Evolutionary conservation across 306 rosid genomes (phyloP).

Genomic region (Abrus precatorius): DNA sequence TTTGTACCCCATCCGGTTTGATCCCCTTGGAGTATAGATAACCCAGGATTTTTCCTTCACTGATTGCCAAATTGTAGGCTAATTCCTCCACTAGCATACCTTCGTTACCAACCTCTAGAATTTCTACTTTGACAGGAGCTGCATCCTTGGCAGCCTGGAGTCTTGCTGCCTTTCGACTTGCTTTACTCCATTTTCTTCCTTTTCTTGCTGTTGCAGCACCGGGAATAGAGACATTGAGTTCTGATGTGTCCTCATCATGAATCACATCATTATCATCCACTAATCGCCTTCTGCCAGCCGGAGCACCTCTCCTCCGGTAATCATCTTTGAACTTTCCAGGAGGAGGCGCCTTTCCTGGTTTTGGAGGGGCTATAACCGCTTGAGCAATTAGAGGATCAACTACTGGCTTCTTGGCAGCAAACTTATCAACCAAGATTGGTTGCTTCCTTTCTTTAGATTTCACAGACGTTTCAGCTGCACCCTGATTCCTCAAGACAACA

Average conservation of each 20-base stretch:
- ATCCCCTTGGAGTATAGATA: conserved; percentile 82
- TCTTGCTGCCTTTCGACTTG: conserved; percentile 95
- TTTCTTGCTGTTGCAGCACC: conserved; percentile 76
- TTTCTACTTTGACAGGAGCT: conserved; percentile 98
- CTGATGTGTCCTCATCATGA: conserved; percentile 74
- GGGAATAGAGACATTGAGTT: conserved; percentile 76
- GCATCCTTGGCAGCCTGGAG: conserved; percentile 97
- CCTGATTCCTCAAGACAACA: conserved; percentile 82
- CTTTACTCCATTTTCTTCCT: conserved; percentile 99
- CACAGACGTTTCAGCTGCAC: conserved; percentile 59
- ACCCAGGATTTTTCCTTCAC: conserved; percentile 94
- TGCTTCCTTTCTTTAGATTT: conserved; percentile 66
- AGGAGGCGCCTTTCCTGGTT: conserved; percentile 83
- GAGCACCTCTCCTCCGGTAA: conserved; percentile 70
- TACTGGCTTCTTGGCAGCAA: conserved; percentile 80
- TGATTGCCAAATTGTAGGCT: conserved; percentile 77
- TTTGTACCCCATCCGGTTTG: conserved; percentile 97
- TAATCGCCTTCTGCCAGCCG: conserved; percentile 75
- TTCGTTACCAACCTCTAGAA: conserved; percentile 80
- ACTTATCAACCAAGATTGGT: conserved; percentile 91
- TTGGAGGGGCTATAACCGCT: conserved; percentile 77
- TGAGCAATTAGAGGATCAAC: conserved; percentile 76
- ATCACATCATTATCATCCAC: conserved; percentile 56
- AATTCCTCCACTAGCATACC: conserved; percentile 94
- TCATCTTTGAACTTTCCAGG: conserved; percentile 78